Evolutionary conservation across 148 eudicot species (phyloP), one percentile per base, ranked within the genome.

Genomic region (Spergularia marina): DNA sequence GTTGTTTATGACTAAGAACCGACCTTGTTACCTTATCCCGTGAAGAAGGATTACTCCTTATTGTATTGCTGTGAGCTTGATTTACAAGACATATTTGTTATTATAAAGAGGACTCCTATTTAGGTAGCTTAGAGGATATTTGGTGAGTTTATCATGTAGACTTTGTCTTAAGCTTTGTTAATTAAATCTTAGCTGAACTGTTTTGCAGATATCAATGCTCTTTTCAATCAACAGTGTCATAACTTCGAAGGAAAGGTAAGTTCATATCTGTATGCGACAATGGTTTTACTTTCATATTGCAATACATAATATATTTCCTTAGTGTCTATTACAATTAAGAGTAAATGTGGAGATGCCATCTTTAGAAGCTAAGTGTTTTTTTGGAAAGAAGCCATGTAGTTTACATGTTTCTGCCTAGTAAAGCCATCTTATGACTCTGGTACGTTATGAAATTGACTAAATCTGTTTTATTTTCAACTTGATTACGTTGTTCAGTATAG

Each of bases 161-260:
- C 59, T 13, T 36, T 53, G 40, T 65, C 21, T 44, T 41, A n/a
- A 41, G n/a, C 18, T 58, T 20, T 34, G 25, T 63, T 53, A 44
- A 61, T 13, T n/a, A 62, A 49, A 34, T 41, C 36, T 51, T 5
- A 20, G 15, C 65, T 75, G 6, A 20, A 80, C 20, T 71, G 47
- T 77, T 71, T 25, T 84, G 82, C 97, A 95, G 99, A 95, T 72
- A 86, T 95, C 76, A 90, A 87, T 74, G 86, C 92, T 23, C 74
- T 88, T 76, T 95, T 89, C 83, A 92, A 90, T 83, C 91, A 79
- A 52, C 91, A 90, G 58, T 92, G 99, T 73, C 79, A 86, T 53
- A 95, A 92, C 85, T 89, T 87, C 76, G 80, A 82, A 77, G 99
- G 99, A 66, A 95, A 92, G 97, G 99, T 95, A 80, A 70, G 86